phyloP scores from a whole-genome alignment of 164 flowering plant species.

The Brasenia schreberi region DNA sequence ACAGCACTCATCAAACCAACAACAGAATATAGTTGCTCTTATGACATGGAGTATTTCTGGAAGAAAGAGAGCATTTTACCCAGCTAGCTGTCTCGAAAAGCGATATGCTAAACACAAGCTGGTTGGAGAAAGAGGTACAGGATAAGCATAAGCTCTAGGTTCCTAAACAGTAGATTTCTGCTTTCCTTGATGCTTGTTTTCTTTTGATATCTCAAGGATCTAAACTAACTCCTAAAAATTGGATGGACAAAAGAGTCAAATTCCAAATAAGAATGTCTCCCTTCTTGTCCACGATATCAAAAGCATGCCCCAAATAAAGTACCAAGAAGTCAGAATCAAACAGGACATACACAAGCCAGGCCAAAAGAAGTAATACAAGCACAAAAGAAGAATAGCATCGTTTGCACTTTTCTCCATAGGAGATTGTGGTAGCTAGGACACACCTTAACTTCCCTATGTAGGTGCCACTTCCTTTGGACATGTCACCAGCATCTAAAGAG shows the following conservation, averaged over 20 bases:
- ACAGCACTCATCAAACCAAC: too few species aligned
- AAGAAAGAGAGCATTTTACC: too few species aligned
- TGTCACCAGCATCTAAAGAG: slow-evolving; percentile 47
- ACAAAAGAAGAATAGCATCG: neutral
- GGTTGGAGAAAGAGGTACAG: too few species aligned
- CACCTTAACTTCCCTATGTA: slow-evolving; percentile 70
- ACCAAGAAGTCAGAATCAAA: neutral
- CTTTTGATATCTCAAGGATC: neutral
- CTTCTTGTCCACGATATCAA: neutral
- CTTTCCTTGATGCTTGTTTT: too few species aligned
- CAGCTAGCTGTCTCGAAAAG: too few species aligned
- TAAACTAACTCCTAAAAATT: neutral
- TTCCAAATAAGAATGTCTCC: neutral
- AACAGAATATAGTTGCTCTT: too few species aligned
- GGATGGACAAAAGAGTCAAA: slow-evolving; percentile 1
- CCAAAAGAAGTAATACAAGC: neutral
- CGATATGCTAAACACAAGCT: too few species aligned
- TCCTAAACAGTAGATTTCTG: too few species aligned
- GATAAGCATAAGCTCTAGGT: too few species aligned
- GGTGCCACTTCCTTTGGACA: slow-evolving; percentile 46
- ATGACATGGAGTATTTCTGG: too few species aligned
- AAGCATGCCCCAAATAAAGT: neutral
- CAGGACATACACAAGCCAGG: neutral
- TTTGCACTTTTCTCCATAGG: neutral
- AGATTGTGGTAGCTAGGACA: slow-evolving; percentile 2